Base-by-base conservation (phyloP, 345 rosid species). In the Arabidopsis arenosa region DNA sequence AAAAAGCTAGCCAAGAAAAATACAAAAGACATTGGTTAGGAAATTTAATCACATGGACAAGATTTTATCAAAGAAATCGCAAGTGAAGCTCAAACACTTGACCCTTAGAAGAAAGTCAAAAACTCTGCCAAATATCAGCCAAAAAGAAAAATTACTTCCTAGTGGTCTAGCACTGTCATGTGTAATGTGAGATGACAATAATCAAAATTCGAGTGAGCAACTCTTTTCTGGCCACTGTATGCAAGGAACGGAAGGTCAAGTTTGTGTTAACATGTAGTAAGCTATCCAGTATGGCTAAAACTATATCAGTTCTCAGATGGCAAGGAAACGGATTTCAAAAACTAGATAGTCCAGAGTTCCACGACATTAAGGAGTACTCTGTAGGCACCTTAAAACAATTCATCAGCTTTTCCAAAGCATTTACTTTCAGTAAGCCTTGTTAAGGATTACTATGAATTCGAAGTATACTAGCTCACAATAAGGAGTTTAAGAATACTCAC, bases 1-100 rank as follows among this genome's bases (percentile, higher is more conserved):
- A 92, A 78, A 76, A 92, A 90, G 49, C 97, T 94, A 78, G 51
- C 57, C 69, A 75, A 77, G 13, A 65, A 79, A 70, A 44, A 67
- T 41, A 79, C 28, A 66, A 51, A 36, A 56, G n/a, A 17, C 48
- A 72, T 32, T 35, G 67, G 74, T 71, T 12, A 41, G 48, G 56
- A 54, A 5, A 17, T 9, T 60, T 18, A 17, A 60, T 37, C n/a
- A 47, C 54, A 59, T 21, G 10, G n/a, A 65, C 43, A 71, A 17
- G 32, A 55, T 62, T 66, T 61, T 47, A 35, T 66, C 35, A 54
- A 36, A 36, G 41, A 66, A 55, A 26, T n/a, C 18, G 26, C 63
- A 45, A 17, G 54, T 18, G 21, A 52, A 66, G 18, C 36, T 45
- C n/a, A 18, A 60, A 32, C 63, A 58, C 37, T 66, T 21, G 49